Conservation (phyloP, 495 filamentous ascomycete species). For the Neurospora intermedia region DNA sequence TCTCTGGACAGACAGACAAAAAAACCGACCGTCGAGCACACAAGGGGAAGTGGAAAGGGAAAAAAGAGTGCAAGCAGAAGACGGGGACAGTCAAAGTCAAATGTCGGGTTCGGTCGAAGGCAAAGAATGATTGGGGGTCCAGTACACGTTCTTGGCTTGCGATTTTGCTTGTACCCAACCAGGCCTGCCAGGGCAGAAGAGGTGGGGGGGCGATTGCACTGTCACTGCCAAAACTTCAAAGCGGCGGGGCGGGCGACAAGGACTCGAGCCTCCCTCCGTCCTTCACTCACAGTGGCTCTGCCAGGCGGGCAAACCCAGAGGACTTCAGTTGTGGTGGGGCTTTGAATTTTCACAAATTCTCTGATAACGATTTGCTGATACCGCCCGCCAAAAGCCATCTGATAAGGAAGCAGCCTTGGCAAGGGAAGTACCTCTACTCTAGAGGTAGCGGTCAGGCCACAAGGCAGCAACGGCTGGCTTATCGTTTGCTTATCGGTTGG, state of each 20-base stretch:
- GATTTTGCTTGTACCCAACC: background rate
- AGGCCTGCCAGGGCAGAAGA: constrained; percentile 3
- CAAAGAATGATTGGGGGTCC: background rate
- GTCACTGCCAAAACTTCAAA: background rate
- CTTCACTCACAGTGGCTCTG: background rate
- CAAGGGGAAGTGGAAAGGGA: background rate
- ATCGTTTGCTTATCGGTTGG: constrained; percentile 3
- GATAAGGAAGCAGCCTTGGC: constrained; percentile 15
- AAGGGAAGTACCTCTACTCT: background rate
- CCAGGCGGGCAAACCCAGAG: background rate
- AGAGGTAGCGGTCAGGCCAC: constrained; percentile 13
- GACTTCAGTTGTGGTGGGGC: constrained; percentile 17
- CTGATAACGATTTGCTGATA: constrained; percentile 15
- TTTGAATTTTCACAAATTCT: constrained; percentile 23
- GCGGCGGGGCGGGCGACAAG: constrained; percentile 8
- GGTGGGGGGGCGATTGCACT: constrained; percentile 2
- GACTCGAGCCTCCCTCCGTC: constrained; percentile 1
- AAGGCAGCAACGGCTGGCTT: constrained; percentile 13
- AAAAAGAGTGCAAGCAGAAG: background rate
- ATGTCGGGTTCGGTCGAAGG: background rate
- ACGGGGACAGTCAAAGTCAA: background rate
- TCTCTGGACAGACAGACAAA: background rate
- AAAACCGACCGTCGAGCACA: background rate
- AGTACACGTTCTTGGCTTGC: background rate
- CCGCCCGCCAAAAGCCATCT: background rate